A percentile compares a stretch with the other conserved stretches of the same genome.
phyloP scores from a whole-genome alignment of 2,329 filamentous ascomycete genomes.

The Claviceps monticola region DNA sequence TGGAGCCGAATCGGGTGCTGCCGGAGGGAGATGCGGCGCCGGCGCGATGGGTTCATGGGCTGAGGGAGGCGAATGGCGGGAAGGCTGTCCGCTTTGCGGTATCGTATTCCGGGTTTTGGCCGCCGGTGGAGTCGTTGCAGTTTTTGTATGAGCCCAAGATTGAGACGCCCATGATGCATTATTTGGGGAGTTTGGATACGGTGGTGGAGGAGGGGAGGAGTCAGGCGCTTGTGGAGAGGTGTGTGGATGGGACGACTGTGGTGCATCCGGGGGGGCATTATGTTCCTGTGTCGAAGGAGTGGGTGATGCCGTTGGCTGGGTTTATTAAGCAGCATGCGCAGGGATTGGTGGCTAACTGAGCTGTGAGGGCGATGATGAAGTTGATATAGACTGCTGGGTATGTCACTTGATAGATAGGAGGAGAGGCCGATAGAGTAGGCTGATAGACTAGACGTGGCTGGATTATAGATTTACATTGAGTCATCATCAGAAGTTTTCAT shows the following conservation, averaged over 20 bases:
- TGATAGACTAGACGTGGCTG: no score
- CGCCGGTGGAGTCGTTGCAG: constrained; percentile 44
- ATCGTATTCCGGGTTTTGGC: constrained; percentile 64
- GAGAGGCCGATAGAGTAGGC: no score
- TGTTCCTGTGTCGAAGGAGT: constrained; percentile 70
- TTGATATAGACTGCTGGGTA: background rate
- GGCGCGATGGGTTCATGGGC: constrained; percentile 27
- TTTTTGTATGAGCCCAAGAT: constrained; percentile 62
- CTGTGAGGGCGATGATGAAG: constrained; percentile 8
- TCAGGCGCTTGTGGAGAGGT: constrained; percentile 51
- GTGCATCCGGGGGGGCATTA: constrained; percentile 86
- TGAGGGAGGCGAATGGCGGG: constrained; percentile 36
- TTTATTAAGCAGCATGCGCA: constrained; percentile 43
- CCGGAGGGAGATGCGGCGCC: constrained; percentile 12
- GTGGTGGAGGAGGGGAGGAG: constrained; percentile 72
- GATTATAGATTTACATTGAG: no score
- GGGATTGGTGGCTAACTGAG: constrained; percentile 13
- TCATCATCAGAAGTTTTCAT: no score
- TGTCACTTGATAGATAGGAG: background rate
- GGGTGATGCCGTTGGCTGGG: constrained; percentile 58
- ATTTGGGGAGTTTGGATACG: constrained; percentile 70
- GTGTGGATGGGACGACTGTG: constrained; percentile 37
- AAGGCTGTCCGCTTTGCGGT: constrained; percentile 54
- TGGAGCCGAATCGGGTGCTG: constrained; percentile 37
- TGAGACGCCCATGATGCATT: constrained; percentile 64